phyloP scores from a whole-genome alignment of 495 filamentous ascomycete genomes.

The Acidomyces sp. region DNA sequence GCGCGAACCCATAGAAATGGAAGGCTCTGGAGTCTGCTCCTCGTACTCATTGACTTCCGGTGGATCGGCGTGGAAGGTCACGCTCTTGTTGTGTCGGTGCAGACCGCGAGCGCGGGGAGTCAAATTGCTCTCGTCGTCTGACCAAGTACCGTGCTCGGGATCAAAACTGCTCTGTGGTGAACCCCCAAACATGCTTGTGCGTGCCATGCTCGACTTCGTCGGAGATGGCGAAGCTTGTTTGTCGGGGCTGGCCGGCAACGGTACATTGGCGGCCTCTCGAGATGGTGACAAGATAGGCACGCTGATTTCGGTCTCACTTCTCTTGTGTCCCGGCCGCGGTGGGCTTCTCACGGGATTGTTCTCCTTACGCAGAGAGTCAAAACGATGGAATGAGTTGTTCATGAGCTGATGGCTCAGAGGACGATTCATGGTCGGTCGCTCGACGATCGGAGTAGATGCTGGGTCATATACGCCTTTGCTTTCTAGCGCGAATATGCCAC shows the following conservation, averaged over 20 bases:
- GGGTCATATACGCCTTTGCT: constrained; percentile 84
- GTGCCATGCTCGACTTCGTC: constrained; percentile 67
- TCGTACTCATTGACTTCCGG: constrained; percentile 95
- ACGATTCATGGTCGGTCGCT: constrained; percentile 45
- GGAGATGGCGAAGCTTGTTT: constrained; percentile 60
- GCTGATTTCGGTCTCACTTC: constrained; percentile 27
- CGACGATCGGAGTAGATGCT: constrained; percentile 54
- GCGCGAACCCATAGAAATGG: constrained; percentile 63
- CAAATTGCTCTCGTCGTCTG: constrained; percentile 41
- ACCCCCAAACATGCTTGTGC: constrained; percentile 47
- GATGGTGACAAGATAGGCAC: constrained; percentile 25
- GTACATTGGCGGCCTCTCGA: constrained; percentile 8
- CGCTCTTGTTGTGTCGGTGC: constrained; percentile 81
- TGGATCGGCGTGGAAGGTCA: constrained; percentile 88
- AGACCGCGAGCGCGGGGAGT: constrained; percentile 39
- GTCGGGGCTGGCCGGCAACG: constrained; percentile 43
- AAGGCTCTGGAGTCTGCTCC: constrained; percentile 89
- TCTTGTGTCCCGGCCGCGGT: constrained; percentile 22
- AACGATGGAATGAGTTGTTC: constrained; percentile 20
- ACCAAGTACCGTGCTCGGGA: constrained; percentile 36
- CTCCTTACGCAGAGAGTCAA: constrained; percentile 23
- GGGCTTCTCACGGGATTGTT: constrained; percentile 22
- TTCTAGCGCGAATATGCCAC: constrained; percentile 84
- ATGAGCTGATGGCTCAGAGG: constrained; percentile 38
- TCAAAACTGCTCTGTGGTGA: constrained; percentile 33